These are phyloP conservation scores for Haplographium delicatum DNA, from an alignment of 495 filamentous ascomycete species.

Conservation along the genomic window DNA sequence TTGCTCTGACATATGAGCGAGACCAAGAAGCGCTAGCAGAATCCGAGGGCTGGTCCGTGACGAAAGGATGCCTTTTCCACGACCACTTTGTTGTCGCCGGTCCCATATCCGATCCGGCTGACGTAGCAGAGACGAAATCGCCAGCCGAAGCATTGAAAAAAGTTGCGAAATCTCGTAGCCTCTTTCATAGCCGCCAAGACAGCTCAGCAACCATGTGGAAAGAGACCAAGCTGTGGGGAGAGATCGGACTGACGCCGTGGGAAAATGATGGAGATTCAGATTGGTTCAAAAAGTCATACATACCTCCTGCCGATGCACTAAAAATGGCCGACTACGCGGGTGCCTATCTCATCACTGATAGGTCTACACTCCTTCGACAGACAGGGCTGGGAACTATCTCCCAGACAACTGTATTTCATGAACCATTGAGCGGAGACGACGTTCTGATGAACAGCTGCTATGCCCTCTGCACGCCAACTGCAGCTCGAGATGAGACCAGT, in stretches of 20 bases:
- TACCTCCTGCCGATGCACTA: background rate
- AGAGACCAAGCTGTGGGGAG: too few species aligned
- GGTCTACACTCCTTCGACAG: background rate
- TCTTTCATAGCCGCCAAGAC: background rate
- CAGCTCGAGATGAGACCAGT: too few species aligned
- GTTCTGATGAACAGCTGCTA: conserved; percentile 8
- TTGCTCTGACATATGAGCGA: conserved; percentile 4
- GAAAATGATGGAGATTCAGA: background rate
- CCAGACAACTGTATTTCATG: background rate
- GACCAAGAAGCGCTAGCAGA: background rate
- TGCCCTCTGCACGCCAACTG: too few species aligned
- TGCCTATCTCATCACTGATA: background rate
- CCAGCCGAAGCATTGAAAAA: background rate
- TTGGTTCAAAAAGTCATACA: background rate
- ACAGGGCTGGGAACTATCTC: background rate
- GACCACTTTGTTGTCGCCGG: conserved; percentile 2
- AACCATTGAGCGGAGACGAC: background rate
- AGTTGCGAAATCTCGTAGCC: background rate
- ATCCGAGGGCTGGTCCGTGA: background rate
- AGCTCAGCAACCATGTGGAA: too few species aligned
- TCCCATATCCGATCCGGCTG: background rate
- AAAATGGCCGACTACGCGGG: background rate
- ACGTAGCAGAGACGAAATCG: background rate
- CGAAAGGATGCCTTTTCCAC: conserved; percentile 2
- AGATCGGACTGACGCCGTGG: too few species aligned